Conservation (phyloP, 1,284 basidiomycete species). For the Meripilus lineatus region DNA sequence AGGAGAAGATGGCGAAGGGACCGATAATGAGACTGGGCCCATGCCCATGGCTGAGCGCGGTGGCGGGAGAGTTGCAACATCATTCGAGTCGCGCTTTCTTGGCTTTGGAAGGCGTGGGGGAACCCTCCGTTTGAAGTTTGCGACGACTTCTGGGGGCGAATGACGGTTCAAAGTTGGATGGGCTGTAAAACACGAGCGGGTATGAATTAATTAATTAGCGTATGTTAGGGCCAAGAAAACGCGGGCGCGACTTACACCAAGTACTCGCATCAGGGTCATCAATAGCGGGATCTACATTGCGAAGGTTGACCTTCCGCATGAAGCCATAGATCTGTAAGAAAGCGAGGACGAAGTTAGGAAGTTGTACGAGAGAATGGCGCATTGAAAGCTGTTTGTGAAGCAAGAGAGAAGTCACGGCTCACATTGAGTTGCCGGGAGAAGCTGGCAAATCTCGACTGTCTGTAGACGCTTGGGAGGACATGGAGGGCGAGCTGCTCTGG, state of each 20-base stretch:
- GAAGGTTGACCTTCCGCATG: slow-evolving; percentile 90
- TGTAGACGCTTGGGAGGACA: slow-evolving; percentile 84
- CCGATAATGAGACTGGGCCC: slow-evolving; percentile 55
- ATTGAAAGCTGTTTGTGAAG: slow-evolving; percentile 14
- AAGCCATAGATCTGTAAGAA: slow-evolving; percentile 82
- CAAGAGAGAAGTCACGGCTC: slow-evolving; percentile 32
- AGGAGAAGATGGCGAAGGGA: slow-evolving; percentile 43
- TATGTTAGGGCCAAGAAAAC: too few species aligned
- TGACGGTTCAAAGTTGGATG: slow-evolving; percentile 85
- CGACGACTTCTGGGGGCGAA: slow-evolving; percentile 80
- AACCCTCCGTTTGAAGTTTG: slow-evolving; percentile 88
- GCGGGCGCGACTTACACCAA: slow-evolving; percentile 67
- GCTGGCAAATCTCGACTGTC: slow-evolving; percentile 90
- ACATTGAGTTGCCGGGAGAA: slow-evolving; percentile 94
- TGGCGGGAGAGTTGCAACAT: slow-evolving; percentile 57
- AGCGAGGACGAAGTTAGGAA: slow-evolving; percentile 18
- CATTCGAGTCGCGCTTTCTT: slow-evolving; percentile 67
- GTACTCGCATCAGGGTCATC: slow-evolving; percentile 91
- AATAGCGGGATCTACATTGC: slow-evolving; percentile 87
- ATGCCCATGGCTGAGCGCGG: slow-evolving; percentile 68
- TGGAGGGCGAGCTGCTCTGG: slow-evolving; percentile 87
- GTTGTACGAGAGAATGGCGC: slow-evolving; percentile 24
- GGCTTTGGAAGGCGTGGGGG: slow-evolving; percentile 85
- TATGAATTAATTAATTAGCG: too few species aligned
- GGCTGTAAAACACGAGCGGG: slow-evolving; percentile 41